Base-by-base conservation (phyloP, 106 monocot species). In the Amphibolis antarctica region DNA sequence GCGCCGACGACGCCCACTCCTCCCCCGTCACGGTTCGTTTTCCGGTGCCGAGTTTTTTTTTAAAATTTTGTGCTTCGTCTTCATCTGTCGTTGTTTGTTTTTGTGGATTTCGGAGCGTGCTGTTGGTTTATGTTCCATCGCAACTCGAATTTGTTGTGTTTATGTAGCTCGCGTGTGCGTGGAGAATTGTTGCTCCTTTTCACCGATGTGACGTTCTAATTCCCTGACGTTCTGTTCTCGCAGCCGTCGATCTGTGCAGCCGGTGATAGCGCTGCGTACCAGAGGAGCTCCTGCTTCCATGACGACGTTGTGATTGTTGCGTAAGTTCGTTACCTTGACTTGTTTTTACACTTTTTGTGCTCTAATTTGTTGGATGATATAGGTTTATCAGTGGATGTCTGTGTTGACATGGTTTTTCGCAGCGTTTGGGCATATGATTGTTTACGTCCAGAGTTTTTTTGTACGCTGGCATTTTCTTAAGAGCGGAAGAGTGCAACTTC, bases 221-320 rank as follows among this genome's bases (percentile, higher is more conserved):
- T n/a, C n/a, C n/a, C 7, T 63, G 19, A 46, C 25, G 10, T 6
- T 12, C 0, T 63, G 36, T 12, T 15, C 27, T 20, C 42, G 51
- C 65, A 79, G 79, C 31, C 69, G 12, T 82, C 66, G 46, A 65
- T 73, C 42, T 81, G 76, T 66, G 76, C 76, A 12, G 76, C 81
- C 28, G 81, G 81, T 3, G 76, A 76, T 30, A 69, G 73, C 31
- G 81, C 81, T 3, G 67, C 76, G 7, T 76, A 80, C 18, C 67
- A 80, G 71, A 76, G 80, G 68, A 75, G 44, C 43, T 55, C 71
- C 46, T 45, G 45, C 25, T 81, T 76, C 29, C 68, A 68, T 0
- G 81, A 81, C 51, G 76, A 81, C 44, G 72, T 81, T 28, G 81
- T 81, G 11, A 54, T 81, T 48, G 81, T 81, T 12, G 81, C 81